A percentile compares a stretch with the other conserved stretches of the same genome.
phyloP scores from a whole-genome alignment of 179 eudicot genomes.

The Corrigiola litoralis region DNA sequence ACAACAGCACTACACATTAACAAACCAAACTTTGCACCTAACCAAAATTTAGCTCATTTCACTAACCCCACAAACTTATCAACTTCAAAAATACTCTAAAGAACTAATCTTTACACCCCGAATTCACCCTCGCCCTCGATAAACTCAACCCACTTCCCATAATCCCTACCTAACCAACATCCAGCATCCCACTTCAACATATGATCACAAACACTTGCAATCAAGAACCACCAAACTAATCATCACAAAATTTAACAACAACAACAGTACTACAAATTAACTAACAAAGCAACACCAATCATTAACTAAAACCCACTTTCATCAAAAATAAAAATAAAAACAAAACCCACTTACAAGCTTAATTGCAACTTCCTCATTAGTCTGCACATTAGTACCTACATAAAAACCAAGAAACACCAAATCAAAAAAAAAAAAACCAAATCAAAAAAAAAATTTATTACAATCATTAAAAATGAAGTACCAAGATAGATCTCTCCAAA shows the following conservation, averaged over 20 bases:
- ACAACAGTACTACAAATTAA: too few relatives aligned
- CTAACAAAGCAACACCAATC: neutral
- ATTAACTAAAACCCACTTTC: neutral
- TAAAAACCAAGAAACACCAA: neutral
- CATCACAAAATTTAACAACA: too few relatives aligned
- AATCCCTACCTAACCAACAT: neutral
- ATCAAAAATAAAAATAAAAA: neutral
- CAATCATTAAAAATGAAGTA: too few relatives aligned
- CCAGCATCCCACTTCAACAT: neutral
- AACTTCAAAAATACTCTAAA: neutral
- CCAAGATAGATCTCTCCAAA: conserved; percentile 51
- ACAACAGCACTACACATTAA: too few relatives aligned
- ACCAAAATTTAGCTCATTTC: too few relatives aligned
- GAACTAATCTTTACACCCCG: neutral
- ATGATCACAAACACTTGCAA: neutral
- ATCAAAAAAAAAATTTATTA: too few relatives aligned
- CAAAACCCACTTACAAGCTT: conserved; percentile 31
- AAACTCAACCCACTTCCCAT: neutral
- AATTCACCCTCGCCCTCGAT: neutral
- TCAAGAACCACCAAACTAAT: too few relatives aligned
- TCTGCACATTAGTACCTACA: conserved; percentile 42
- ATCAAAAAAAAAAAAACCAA: neutral
- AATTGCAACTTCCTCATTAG: conserved; percentile 46
- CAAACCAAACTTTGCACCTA: too few relatives aligned
- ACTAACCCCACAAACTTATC: neutral